These are phyloP conservation scores for Monosporascus sp. DNA, from an alignment of 2,329 filamentous ascomycete genomes.

Conservation along the genomic window DNA sequence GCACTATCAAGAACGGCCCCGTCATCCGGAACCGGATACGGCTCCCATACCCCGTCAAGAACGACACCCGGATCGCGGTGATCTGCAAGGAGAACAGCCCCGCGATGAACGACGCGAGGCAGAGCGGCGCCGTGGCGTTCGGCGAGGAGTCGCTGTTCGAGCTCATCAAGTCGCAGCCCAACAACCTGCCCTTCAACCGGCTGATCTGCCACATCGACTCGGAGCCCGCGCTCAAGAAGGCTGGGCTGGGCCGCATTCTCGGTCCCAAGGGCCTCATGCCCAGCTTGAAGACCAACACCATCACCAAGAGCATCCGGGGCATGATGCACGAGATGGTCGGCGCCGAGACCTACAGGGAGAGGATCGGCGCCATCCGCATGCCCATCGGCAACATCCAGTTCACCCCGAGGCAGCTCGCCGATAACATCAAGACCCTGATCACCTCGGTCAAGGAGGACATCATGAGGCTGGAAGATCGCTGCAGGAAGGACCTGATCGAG, in stretches of 20 bases:
- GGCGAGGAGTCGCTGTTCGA: constrained; percentile 86
- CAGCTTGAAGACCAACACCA: constrained; percentile 77
- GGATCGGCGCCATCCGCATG: constrained; percentile 76
- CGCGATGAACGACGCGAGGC: constrained; percentile 65
- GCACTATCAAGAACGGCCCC: constrained; percentile 78
- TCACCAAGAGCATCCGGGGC: constrained; percentile 72
- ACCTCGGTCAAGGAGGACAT: constrained; percentile 74
- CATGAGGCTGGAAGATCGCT: constrained; percentile 53
- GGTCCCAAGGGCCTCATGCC: constrained; percentile 94
- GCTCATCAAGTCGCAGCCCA: constrained; percentile 59
- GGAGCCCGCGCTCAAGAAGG: constrained; percentile 73
- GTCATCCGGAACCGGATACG: constrained; percentile 82
- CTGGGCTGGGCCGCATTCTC: constrained; percentile 71
- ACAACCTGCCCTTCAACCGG: constrained; percentile 80
- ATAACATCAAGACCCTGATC: constrained; percentile 77
- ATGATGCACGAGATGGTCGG: constrained; percentile 78
- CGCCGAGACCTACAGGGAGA: constrained; percentile 81
- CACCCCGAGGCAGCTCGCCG: constrained; percentile 77
- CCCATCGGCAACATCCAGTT: constrained; percentile 89
- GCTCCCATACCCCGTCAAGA: constrained; percentile 84
- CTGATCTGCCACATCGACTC: constrained; percentile 81
- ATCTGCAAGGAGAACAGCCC: constrained; percentile 80
- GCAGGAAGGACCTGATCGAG: constrained; percentile 67
- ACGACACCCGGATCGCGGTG: constrained; percentile 82
- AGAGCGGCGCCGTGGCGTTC: constrained; percentile 74